Conservation (phyloP, 106 monocot genomes). For the Posidonia australis region DNA sequence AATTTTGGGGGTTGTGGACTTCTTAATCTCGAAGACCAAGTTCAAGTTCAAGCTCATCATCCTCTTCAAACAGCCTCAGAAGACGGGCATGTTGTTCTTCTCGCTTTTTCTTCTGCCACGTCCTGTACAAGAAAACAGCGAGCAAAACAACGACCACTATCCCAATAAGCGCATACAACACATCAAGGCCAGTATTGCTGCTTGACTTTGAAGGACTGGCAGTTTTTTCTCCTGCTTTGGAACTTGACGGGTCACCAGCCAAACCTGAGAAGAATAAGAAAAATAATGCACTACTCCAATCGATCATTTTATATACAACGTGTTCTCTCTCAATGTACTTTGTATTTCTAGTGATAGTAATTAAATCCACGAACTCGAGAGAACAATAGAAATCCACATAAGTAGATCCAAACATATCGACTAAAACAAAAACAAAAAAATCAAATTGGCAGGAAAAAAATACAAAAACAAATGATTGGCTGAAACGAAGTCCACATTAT, state of each 20-base stretch:
- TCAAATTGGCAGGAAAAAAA: neutral
- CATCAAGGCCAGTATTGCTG: slow-evolving; percentile 2
- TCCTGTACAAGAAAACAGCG: slow-evolving; percentile 11
- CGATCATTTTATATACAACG: neutral
- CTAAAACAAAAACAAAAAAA: neutral
- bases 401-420: no score
- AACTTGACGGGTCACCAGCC: slow-evolving; percentile 11
- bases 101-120: slow-evolving; percentile 24
- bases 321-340: no score
- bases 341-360: neutral
- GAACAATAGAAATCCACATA: neutral
- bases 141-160: slow-evolving; percentile 7
- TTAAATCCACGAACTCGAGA: neutral
- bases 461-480: no score
- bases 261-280: slow-evolving; percentile 2
- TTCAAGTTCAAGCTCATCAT: slow-evolving; percentile 24
- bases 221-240: slow-evolving; percentile 5
- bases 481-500: no score
- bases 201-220: slow-evolving; percentile 1
- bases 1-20: neutral
- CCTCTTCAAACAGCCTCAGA: slow-evolving; percentile 20
- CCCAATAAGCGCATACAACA: slow-evolving; percentile 5
- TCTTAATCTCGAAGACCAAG: slow-evolving; percentile 22
- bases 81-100: slow-evolving; percentile 24
- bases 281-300: neutral